phyloP scores from a whole-genome alignment of 73 alveolate genomes.

The Paramecium caudatum region DNA sequence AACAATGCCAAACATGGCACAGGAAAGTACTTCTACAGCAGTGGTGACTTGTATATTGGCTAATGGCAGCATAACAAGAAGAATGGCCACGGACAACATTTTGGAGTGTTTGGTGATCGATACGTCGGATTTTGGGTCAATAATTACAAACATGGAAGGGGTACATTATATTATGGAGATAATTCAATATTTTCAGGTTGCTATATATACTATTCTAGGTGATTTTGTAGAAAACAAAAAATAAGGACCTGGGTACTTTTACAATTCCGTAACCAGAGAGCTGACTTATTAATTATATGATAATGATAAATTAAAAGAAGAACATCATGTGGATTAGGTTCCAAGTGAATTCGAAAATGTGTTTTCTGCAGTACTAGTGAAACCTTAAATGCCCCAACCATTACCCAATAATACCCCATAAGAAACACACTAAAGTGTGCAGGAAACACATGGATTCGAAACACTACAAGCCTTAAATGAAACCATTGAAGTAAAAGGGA shows the following conservation, averaged over 20 bases:
- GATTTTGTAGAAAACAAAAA: not conserved
- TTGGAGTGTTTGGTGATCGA: slow-evolving; percentile 39
- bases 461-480: slow-evolving; percentile 8
- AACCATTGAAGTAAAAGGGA: not conserved
- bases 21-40: slow-evolving; percentile 47
- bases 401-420: slow-evolving; percentile 15
- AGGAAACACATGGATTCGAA: slow-evolving; percentile 54
- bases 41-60: slow-evolving; percentile 57
- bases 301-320: slow-evolving; percentile 35
- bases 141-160: slow-evolving; percentile 30
- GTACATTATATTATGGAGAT: slow-evolving; percentile 23
- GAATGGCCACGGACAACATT: slow-evolving; percentile 31
- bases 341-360: slow-evolving; percentile 31
- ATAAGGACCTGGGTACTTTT: slow-evolving; percentile 19
- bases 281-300: slow-evolving; percentile 52
- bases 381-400: slow-evolving; percentile 31
- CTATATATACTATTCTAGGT: not conserved
- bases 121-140: slow-evolving; percentile 30
- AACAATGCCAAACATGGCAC: slow-evolving; percentile 45
- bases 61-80: slow-evolving; percentile 39
- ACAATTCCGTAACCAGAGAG: slow-evolving; percentile 49
- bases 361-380: slow-evolving; percentile 30
- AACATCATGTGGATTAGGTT: not conserved
- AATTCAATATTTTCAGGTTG: slow-evolving; percentile 16
- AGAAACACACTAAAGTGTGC: slow-evolving; percentile 15